Evolutionary conservation across 73 alveolate genomes (phyloP).

Genomic region (Symbiodinium pilosum): DNA sequence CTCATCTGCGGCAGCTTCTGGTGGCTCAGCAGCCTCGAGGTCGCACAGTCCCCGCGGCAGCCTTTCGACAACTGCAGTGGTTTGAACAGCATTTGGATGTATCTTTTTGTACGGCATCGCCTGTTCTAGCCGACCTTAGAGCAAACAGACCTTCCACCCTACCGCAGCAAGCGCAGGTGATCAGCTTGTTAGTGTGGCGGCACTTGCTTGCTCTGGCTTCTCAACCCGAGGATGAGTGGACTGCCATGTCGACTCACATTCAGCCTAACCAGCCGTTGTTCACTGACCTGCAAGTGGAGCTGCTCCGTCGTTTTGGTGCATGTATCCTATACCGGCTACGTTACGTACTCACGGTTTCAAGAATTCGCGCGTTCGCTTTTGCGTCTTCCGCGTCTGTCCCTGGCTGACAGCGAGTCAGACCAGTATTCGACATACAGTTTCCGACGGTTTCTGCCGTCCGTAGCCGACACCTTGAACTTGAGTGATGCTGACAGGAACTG

Average conservation of each 20-base stretch:
- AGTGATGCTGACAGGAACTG: not conserved
- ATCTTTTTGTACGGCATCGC: not conserved
- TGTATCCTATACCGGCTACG: not conserved
- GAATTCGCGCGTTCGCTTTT: not conserved
- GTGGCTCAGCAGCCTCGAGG: not conserved
- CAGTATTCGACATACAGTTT: not conserved
- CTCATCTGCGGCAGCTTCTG: not conserved
- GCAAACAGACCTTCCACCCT: not conserved
- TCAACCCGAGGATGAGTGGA: not conserved
- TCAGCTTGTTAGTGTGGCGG: not conserved
- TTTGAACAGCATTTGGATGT: not conserved
- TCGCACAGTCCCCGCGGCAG: not conserved
- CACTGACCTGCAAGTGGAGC: not conserved
- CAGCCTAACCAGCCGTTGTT: not conserved
- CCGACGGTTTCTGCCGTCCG: constrained; percentile 13
- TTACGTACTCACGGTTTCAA: not conserved
- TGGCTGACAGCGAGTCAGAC: not conserved
- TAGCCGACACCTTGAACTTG: not conserved
- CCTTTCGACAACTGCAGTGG: not conserved
- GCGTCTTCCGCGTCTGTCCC: not conserved
- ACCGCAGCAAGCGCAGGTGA: not conserved
- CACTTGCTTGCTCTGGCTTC: not conserved
- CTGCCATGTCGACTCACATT: not conserved
- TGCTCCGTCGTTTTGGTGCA: not conserved
- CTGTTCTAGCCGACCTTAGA: not conserved